Evolutionary conservation across 129 eudicot genomes (phyloP).

Genomic region (Helianthus tuberosus): DNA sequence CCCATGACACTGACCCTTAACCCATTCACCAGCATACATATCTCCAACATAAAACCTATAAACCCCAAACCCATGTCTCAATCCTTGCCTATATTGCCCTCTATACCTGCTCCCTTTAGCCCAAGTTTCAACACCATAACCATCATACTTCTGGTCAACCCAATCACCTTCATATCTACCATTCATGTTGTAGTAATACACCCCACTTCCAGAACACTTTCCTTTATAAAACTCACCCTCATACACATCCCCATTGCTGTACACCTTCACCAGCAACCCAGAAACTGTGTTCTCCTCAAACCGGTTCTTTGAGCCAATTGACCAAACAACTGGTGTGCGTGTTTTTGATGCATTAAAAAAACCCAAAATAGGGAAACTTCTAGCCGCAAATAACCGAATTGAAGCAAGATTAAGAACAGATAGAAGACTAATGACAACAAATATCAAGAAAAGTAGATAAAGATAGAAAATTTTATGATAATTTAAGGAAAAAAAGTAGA

Average conservation of each 20-base stretch:
- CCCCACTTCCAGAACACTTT: slow-evolving; percentile 68
- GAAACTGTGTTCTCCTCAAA: slow-evolving; percentile 30
- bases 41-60: slow-evolving; percentile 38
- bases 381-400: slow-evolving; percentile 31
- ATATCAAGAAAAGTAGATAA: slow-evolving; percentile 38
- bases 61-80: slow-evolving; percentile 39
- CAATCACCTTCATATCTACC: slow-evolving; percentile 71
- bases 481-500: slow-evolving; percentile 51
- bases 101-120: slow-evolving; percentile 57
- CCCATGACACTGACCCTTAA: slow-evolving; percentile 35
- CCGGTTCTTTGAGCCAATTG: slow-evolving; percentile 59
- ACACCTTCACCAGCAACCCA: slow-evolving; percentile 59
- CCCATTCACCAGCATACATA: slow-evolving; percentile 36
- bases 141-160: slow-evolving; percentile 74
- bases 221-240: slow-evolving; percentile 71
- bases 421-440: slow-evolving; percentile 27
- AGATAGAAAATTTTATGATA: slow-evolving; percentile 37
- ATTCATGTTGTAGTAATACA: slow-evolving; percentile 63
- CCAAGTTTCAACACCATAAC: slow-evolving; percentile 72
- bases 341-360: slow-evolving; percentile 20
- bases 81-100: slow-evolving; percentile 35
- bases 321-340: slow-evolving; percentile 62
- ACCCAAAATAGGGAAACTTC: slow-evolving; percentile 31
- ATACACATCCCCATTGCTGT: slow-evolving; percentile 64
- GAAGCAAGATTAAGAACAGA: slow-evolving; percentile 37